Percentiles rank a stretch among this genome's conserved stretches.
Evolutionary conservation across 2,329 filamentous ascomycete species (phyloP).

Genomic region (Emmonsia crescens): DNA sequence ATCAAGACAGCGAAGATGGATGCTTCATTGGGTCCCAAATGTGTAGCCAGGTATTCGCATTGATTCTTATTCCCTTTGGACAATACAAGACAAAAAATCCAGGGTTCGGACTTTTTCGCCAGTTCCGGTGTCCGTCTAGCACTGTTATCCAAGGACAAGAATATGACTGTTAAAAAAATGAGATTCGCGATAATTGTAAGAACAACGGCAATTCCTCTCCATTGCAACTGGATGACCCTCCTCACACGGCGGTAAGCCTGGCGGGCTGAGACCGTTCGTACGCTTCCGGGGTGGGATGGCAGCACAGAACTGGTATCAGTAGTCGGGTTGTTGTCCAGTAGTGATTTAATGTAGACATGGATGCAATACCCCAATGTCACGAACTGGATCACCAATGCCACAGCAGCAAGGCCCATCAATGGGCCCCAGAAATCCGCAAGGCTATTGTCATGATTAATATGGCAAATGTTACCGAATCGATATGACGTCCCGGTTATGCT

Average conservation of each 20-base stretch:
- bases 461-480: slow-evolving; percentile 81
- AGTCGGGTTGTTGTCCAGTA: slow-evolving; percentile 60
- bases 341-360: slow-evolving; percentile 80
- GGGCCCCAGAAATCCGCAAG: slow-evolving; percentile 85
- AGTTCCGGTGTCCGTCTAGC: slow-evolving; percentile 47
- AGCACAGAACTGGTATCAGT: slow-evolving; percentile 60
- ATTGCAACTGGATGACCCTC: slow-evolving; percentile 82
- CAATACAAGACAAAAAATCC: slow-evolving; percentile 60
- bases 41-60: slow-evolving; percentile 52
- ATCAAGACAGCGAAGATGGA: slow-evolving; percentile 74
- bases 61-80: slow-evolving; percentile 49
- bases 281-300: slow-evolving; percentile 64
- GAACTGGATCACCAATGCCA: slow-evolving; percentile 70
- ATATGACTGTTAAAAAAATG: slow-evolving; percentile 85
- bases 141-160: slow-evolving; percentile 74
- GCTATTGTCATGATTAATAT: slow-evolving; percentile 83
- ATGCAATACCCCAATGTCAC: slow-evolving; percentile 84
- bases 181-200: slow-evolving; percentile 84
- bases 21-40: slow-evolving; percentile 60
- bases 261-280: slow-evolving; percentile 68
- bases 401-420: slow-evolving; percentile 62
- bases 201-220: slow-evolving; percentile 84
- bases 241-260: slow-evolving; percentile 81
- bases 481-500: slow-evolving; percentile 86
- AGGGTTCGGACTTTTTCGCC: slow-evolving; percentile 47